These are phyloP conservation scores for Neonothopanus nambi DNA, from an alignment of 1,284 basidiomycete species.

Conservation along the genomic window DNA sequence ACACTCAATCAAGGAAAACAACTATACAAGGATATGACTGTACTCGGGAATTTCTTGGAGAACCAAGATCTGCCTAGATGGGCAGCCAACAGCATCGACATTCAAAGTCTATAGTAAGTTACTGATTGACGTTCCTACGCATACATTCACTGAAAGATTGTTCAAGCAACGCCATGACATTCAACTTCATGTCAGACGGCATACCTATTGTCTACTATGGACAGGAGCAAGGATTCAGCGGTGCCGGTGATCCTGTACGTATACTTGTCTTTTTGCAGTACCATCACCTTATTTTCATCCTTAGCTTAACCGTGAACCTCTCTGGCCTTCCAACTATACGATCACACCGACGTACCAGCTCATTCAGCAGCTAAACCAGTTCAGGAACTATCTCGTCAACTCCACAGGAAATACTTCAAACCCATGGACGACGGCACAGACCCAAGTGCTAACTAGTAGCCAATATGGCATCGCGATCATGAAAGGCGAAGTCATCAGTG, in stretches of 20 bases:
- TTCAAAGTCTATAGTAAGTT: slow-evolving; percentile 58
- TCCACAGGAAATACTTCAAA: slow-evolving; percentile 35
- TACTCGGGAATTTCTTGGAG: slow-evolving; percentile 81
- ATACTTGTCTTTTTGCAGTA: background rate
- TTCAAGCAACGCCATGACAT: slow-evolving; percentile 64
- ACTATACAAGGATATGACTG: slow-evolving; percentile 51
- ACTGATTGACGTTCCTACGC: background rate
- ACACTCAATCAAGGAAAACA: slow-evolving; percentile 53
- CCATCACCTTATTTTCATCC: slow-evolving; percentile 1
- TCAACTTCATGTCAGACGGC: slow-evolving; percentile 68
- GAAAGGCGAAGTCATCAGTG: slow-evolving; percentile 69
- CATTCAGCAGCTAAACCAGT: slow-evolving; percentile 64
- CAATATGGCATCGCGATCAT: slow-evolving; percentile 64
- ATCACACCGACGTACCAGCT: slow-evolving; percentile 62
- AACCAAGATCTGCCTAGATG: slow-evolving; percentile 83
- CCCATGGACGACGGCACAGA: slow-evolving; percentile 56
- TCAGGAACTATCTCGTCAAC: slow-evolving; percentile 70
- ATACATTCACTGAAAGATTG: slow-evolving; percentile 25
- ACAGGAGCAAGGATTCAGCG: slow-evolving; percentile 69
- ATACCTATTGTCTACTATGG: slow-evolving; percentile 84
- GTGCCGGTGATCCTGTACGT: slow-evolving; percentile 58
- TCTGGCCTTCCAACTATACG: slow-evolving; percentile 74
- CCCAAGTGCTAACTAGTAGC: slow-evolving; percentile 59
- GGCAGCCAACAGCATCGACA: slow-evolving; percentile 64
- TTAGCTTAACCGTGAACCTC: slow-evolving; percentile 72